Evolutionary conservation across 805 yeast species (phyloP), one percentile per base, ranked within the genome.

Genomic region (Metschnikowia vanudenii): DNA sequence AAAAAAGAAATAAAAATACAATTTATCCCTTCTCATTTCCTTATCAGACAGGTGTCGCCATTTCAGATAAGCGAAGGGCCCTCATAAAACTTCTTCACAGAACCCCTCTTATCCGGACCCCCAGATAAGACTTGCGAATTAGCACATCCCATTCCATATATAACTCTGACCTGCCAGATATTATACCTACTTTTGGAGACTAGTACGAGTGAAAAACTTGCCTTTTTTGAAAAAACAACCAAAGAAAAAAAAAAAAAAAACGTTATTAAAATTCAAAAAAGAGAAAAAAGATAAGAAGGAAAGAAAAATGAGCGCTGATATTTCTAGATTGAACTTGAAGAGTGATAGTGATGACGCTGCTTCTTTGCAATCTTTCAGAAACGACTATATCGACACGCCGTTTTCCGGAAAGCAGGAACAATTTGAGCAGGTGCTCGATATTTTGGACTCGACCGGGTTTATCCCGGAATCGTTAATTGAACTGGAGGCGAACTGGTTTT

Each of bases 391-490:
- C 52, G 79, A 85, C 42, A 74, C 82, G 43, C 84, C 86, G 4
- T 92, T 89, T 61, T 78, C 81, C 19, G 96, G 91, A 30, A 89
- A 87, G 63, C 85, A 82, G 60, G 75, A 79, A 39, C 98, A 94
- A 66, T 79, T 84, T 64, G 90, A 82, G 54, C 75, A 76, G 51
- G 97, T 92, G 37, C 79, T 89, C 67, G 96, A 89, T 62, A 75
- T 81, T 34, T 71, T 92, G 46, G 96, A 89, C 62, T 75, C 78
- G 44, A 81, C 84, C 29, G 98, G 97, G 0, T 88, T 92, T 61
- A 87, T 92, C 50, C 99, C 98, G 9, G 96, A 87, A 57, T 69
- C 79, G 46, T 74, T 89, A 57, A 87, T 92, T 54, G 97, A 90
- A 67, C 74, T 78, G 45, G 98, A 92, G 68, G 84, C 92, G 7